Evolutionary conservation across 306 rosid genomes (phyloP).

Genomic region (Castanea mollissima): DNA sequence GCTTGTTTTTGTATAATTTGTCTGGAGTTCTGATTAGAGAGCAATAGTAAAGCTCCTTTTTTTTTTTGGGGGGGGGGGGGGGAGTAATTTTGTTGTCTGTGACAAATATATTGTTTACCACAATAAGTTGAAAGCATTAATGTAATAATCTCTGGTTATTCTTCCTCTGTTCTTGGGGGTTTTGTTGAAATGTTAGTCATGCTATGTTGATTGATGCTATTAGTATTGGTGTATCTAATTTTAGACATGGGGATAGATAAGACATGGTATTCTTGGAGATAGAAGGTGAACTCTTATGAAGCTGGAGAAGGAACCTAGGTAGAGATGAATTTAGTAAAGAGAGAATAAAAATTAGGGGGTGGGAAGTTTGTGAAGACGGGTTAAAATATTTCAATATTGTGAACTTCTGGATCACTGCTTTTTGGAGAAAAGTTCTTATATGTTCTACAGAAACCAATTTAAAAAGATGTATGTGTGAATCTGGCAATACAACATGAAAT

Average conservation of each 20-base stretch:
- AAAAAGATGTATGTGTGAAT: neutral
- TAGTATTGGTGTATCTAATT: neutral
- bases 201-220: neutral
- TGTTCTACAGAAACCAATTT: neutral
- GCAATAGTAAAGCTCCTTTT: neutral
- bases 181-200: neutral
- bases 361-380: neutral
- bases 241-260: too few species aligned
- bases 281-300: too few species aligned
- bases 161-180: neutral
- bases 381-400: neutral
- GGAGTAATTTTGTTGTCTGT: too few species aligned
- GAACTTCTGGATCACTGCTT: neutral
- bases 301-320: too few species aligned
- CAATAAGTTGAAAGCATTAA: neutral
- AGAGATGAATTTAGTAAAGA: neutral
- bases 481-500: neutral
- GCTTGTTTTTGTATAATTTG: too few species aligned
- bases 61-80: neutral
- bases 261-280: too few species aligned
- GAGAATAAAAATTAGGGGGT: neutral
- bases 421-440: neutral
- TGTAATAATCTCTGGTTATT: neutral
- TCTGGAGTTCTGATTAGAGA: neutral
- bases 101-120: neutral